Evolutionary conservation across 805 yeast species (phyloP).

Genomic region (Ogataea chonburiensis): DNA sequence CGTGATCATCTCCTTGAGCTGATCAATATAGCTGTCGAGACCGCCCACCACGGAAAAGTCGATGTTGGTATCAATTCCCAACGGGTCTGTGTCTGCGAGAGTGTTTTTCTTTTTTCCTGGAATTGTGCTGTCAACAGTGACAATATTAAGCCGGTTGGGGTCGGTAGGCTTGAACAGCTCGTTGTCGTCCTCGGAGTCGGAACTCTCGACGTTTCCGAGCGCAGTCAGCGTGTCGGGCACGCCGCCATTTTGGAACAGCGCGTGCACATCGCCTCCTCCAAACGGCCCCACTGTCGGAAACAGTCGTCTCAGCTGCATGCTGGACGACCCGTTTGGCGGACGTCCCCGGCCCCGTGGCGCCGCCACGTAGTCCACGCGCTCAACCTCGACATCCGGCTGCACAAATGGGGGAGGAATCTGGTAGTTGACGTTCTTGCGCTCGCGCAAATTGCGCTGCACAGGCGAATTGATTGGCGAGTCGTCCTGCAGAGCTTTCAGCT

Average conservation of each 20-base stretch:
- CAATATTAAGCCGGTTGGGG: conserved; percentile 28
- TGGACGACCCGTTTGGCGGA: background rate
- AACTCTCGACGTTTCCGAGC: conserved; percentile 40
- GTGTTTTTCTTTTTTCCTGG: conserved; percentile 49
- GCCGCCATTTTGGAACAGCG: conserved; percentile 68
- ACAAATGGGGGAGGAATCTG: conserved; percentile 78
- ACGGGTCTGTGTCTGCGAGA: conserved; percentile 87
- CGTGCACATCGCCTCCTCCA: conserved; percentile 91
- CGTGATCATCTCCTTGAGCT: conserved; percentile 95
- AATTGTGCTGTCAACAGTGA: conserved; percentile 18
- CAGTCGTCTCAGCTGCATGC: conserved; percentile 58
- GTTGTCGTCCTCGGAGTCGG: conserved; percentile 50
- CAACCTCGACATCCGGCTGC: conserved; percentile 39
- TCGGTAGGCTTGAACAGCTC: conserved; percentile 36
- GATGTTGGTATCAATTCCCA: conserved; percentile 67
- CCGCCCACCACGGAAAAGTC: conserved; percentile 87
- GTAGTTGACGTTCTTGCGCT: conserved; percentile 73
- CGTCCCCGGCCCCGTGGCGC: conserved; percentile 8
- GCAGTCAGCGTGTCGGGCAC: conserved; percentile 44
- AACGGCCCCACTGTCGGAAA: conserved; percentile 97
- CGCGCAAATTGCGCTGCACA: conserved; percentile 53
- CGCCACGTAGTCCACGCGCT: conserved; percentile 1
- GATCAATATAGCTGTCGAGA: conserved; percentile 82
- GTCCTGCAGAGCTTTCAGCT: conserved; percentile 62
- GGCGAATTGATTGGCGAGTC: conserved; percentile 52